Conservation (phyloP, 495 filamentous ascomycete genomes). For the Penicillium egyptiacum region DNA sequence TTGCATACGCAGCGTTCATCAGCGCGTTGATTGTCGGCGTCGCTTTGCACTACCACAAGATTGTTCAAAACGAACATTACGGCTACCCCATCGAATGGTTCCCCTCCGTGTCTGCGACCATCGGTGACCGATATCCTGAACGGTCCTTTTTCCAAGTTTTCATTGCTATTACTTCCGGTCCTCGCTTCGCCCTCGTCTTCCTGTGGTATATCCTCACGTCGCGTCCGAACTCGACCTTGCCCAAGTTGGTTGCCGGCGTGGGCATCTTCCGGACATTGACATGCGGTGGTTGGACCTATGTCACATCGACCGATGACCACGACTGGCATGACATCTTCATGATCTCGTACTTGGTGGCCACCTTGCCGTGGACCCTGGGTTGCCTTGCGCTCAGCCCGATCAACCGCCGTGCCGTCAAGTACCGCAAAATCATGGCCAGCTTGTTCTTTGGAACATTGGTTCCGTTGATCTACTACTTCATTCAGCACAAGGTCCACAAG, state of each 20-base stretch:
- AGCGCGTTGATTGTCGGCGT: slow-evolving; percentile 85
- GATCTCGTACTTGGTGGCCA: slow-evolving; percentile 95
- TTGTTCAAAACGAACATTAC: slow-evolving; percentile 96
- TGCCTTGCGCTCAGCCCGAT: slow-evolving; percentile 86
- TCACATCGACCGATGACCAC: slow-evolving; percentile 98
- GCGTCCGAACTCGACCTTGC: slow-evolving; percentile 67
- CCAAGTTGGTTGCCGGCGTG: slow-evolving; percentile 76
- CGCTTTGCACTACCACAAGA: slow-evolving; percentile 90
- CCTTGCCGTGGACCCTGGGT: slow-evolving; percentile 92
- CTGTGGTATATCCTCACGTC: slow-evolving; percentile 91
- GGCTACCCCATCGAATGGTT: slow-evolving; percentile 99
- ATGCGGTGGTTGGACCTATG: slow-evolving; percentile 98
- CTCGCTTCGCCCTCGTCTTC: slow-evolving; percentile 86
- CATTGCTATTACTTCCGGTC: slow-evolving; percentile 93
- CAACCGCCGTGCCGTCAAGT: slow-evolving; percentile 81
- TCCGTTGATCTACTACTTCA: slow-evolving; percentile 93
- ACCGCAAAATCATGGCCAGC: slow-evolving; percentile 79
- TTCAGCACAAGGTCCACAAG: slow-evolving; percentile 97
- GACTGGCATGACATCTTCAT: slow-evolving; percentile 99
- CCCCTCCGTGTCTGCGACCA: slow-evolving; percentile 97
- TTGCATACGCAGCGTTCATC: slow-evolving; percentile 88
- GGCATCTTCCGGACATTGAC: slow-evolving; percentile 89
- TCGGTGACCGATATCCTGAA: slow-evolving; percentile 96
- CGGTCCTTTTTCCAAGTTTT: slow-evolving; percentile 95
- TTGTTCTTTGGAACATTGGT: slow-evolving; percentile 90